Base-by-base conservation (phyloP, 1,284 basidiomycete species). In the Cryptococcus sp. region DNA sequence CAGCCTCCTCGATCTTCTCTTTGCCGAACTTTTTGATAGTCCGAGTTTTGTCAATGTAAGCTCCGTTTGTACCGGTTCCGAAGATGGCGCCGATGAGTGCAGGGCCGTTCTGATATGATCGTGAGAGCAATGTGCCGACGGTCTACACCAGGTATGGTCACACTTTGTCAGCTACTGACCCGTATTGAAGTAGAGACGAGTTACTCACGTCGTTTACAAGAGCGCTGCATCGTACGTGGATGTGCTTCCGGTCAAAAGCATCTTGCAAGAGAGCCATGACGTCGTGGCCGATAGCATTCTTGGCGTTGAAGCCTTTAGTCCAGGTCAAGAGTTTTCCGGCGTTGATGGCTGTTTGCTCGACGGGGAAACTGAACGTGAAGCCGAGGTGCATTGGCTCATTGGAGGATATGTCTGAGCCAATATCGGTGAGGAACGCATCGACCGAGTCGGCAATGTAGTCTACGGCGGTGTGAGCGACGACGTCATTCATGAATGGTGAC, bases 31-130 rank as follows among this genome's bases (percentile, higher is more conserved):
- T 98, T 48, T 82, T 86, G 72, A 98, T 88, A 57, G 91, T 93
- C 53, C 84, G 79, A 5, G 94, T 82, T 67, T 89, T 83, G 77
- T 98, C 95, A 46, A 99, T 85, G 79, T 94, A 98, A 11, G 95
- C 96, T 46, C 95, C 95, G 75, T 99, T 99, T 7, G 96, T 99
- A 11, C 95, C 96, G 0, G 96, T 99, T 25, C 95, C 95, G 72
- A 98, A 98, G 72, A 98, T 99, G 62, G 87, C 88, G 48, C 72
- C 95, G 38, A 94, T 84, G 23, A 93, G 81, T 62, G 91, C 94
- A 15, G 89, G 89, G 19, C 94, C 94, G 20, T 86, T 85, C 50
- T 89, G 89, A 74, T 99, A 99, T 25, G 93, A 91, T 55, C 91
- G 85, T 10, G 94, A 95, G 41, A 99, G 82, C 39, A 97, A 84